Conservation (phyloP, 2,329 filamentous ascomycete species). For the Lecanicillium sp. region DNA sequence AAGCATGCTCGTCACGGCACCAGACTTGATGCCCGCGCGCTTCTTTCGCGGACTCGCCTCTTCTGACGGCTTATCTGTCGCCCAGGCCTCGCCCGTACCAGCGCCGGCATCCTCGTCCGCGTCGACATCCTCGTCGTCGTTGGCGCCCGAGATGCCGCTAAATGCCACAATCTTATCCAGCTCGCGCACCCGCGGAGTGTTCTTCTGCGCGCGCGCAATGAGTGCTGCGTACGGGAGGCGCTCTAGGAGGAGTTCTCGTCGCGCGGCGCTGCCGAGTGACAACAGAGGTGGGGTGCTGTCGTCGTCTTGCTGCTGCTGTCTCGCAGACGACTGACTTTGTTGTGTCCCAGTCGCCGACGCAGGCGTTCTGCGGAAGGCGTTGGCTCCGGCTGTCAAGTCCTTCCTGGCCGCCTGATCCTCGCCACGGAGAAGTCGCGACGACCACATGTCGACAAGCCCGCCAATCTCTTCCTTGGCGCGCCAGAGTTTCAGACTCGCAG, state of each 20-base stretch:
- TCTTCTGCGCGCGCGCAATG: constrained; percentile 47
- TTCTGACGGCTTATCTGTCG: constrained; percentile 55
- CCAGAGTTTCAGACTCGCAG: constrained; percentile 78
- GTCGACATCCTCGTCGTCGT: constrained; percentile 42
- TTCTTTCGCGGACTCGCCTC: constrained; percentile 46
- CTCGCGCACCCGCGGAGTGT: constrained; percentile 42
- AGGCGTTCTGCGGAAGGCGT: constrained; percentile 38
- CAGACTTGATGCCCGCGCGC: constrained; percentile 31
- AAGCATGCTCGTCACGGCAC: constrained; percentile 36
- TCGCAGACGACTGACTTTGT: not conserved
- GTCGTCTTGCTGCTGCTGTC: constrained; percentile 15
- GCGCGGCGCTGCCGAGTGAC: constrained; percentile 59
- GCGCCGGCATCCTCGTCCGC: constrained; percentile 29
- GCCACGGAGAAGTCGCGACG: constrained; percentile 53
- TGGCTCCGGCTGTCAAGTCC: constrained; percentile 39
- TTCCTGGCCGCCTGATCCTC: constrained; percentile 35
- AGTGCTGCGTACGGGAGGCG: constrained; percentile 78
- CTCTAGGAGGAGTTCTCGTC: constrained; percentile 72
- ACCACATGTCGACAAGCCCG: constrained; percentile 64
- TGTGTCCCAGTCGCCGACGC: too few species aligned
- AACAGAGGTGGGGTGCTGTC: constrained; percentile 36
- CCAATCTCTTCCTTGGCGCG: constrained; percentile 75
- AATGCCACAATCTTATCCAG: constrained; percentile 66
- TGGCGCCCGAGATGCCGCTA: constrained; percentile 46
- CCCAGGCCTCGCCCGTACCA: constrained; percentile 45